phyloP scores from a whole-genome alignment of 2,329 filamentous ascomycete genomes.

The Colletotrichum neosansevieriae region DNA sequence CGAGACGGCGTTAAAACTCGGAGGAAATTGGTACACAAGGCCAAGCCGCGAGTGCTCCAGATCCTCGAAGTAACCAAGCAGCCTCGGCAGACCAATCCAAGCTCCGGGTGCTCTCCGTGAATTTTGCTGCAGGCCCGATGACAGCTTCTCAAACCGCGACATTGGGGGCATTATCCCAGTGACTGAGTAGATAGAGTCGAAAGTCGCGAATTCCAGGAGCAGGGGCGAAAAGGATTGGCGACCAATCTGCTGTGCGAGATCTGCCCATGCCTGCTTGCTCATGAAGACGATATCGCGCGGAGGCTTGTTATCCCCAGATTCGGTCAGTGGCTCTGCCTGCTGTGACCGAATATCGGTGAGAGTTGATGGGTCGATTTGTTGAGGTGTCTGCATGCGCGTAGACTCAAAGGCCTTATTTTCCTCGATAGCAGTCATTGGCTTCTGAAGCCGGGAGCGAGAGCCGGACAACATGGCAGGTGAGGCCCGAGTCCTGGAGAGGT shows the following conservation, averaged over 20 bases:
- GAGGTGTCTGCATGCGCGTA: conserved; percentile 71
- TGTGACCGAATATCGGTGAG: conserved; percentile 62
- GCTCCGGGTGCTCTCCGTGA: conserved; percentile 64
- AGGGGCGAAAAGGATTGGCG: conserved; percentile 66
- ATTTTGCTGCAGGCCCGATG: conserved; percentile 67
- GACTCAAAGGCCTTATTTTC: conserved; percentile 68
- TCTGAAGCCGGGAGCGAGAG: conserved; percentile 51
- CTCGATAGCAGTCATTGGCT: conserved; percentile 54
- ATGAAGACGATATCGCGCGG: conserved; percentile 61
- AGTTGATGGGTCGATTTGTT: conserved; percentile 67
- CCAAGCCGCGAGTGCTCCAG: conserved; percentile 77
- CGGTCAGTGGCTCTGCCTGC: conserved; percentile 49
- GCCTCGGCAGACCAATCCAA: conserved; percentile 71
- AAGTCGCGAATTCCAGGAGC: conserved; percentile 78
- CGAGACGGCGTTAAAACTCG: conserved; percentile 70
- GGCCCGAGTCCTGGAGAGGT: conserved; percentile 76
- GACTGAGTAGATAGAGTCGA: conserved; percentile 71
- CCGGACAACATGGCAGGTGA: conserved; percentile 54
- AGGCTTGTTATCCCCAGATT: conserved; percentile 44
- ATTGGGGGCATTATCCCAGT: conserved; percentile 75
- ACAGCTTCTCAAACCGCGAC: conserved; percentile 73
- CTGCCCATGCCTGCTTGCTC: conserved; percentile 64
- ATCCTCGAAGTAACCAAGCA: conserved; percentile 81
- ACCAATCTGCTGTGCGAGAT: conserved; percentile 57
- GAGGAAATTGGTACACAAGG: conserved; percentile 80